Conservation (phyloP, 2,329 filamentous ascomycete genomes). For the Botrytis squamosa region DNA sequence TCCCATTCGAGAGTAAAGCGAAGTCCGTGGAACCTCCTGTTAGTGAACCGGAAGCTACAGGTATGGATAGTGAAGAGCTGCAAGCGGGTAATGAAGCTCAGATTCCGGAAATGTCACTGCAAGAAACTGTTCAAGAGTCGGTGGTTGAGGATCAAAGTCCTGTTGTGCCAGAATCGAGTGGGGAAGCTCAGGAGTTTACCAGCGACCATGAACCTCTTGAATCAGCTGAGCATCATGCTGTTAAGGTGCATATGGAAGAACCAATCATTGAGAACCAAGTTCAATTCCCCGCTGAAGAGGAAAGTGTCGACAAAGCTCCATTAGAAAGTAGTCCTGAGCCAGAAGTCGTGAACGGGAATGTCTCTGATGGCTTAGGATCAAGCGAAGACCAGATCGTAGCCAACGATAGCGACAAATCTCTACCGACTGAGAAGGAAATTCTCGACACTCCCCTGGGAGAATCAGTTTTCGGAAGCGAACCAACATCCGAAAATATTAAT, state of each 20-base stretch:
- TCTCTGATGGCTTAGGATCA: too few species aligned
- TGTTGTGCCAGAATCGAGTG: not conserved
- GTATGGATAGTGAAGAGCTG: not conserved
- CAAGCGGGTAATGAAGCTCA: too few species aligned
- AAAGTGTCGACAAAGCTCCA: accelerated
- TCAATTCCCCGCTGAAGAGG: accelerated
- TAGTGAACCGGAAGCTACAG: not conserved
- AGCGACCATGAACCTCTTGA: not conserved
- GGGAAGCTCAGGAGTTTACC: not conserved
- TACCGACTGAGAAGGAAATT: not conserved
- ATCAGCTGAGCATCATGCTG: not conserved
- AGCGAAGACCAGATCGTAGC: not conserved
- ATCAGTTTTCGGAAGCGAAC: accelerated
- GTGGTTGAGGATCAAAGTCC: not conserved
- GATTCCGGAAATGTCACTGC: not conserved
- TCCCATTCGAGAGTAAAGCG: not conserved
- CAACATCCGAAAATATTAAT: not conserved
- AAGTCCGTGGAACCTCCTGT: not conserved
- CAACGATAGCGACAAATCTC: not conserved
- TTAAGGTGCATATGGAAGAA: not conserved
- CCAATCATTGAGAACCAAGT: accelerated
- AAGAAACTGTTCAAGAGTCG: not conserved
- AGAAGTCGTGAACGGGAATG: not conserved
- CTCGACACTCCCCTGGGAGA: not conserved
- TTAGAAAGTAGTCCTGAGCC: not conserved